These are phyloP conservation scores for Phaeosphaeriaceae sp. DNA, from an alignment of 2,329 filamentous ascomycete genomes.

Conservation along the genomic window DNA sequence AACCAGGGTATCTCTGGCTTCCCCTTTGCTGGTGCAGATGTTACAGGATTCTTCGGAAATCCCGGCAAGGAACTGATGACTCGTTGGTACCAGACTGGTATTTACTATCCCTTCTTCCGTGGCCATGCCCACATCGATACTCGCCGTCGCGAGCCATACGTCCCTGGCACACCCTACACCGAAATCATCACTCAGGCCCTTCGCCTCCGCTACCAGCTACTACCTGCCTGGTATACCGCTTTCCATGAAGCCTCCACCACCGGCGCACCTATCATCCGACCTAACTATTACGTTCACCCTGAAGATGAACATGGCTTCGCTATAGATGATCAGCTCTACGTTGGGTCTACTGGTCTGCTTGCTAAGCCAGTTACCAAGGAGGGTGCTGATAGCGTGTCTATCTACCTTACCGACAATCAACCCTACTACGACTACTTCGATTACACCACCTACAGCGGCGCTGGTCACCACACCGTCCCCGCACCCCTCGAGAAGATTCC, in stretches of 20 bases:
- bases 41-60: conserved; percentile 98
- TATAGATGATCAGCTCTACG: conserved; percentile 91
- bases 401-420: conserved; percentile 89
- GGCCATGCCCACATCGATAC: conserved; percentile 97
- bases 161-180: conserved; percentile 83
- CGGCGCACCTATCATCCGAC: conserved; percentile 85
- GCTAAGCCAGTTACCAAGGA: conserved; percentile 87
- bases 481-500: conserved; percentile 88
- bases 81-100: conserved; percentile 95
- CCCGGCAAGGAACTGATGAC: conserved; percentile 89
- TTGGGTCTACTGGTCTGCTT: conserved; percentile 87
- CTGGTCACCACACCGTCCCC: conserved; percentile 73
- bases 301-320: conserved; percentile 84
- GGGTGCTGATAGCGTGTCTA: conserved; percentile 72
- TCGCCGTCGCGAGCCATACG: conserved; percentile 90
- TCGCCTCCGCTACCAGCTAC: conserved; percentile 83
- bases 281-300: conserved; percentile 93
- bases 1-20: conserved; percentile 92
- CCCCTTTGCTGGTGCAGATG: conserved; percentile 93
- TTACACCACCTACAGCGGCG: conserved; percentile 75
- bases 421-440: conserved; percentile 96
- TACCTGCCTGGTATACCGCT: conserved; percentile 95
- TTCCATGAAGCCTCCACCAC: conserved; percentile 87
- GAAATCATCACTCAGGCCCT: conserved; percentile 86
- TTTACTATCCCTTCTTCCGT: conserved; percentile 98